Conservation (phyloP, 2,329 filamentous ascomycete genomes). For the Moelleriella libera region DNA sequence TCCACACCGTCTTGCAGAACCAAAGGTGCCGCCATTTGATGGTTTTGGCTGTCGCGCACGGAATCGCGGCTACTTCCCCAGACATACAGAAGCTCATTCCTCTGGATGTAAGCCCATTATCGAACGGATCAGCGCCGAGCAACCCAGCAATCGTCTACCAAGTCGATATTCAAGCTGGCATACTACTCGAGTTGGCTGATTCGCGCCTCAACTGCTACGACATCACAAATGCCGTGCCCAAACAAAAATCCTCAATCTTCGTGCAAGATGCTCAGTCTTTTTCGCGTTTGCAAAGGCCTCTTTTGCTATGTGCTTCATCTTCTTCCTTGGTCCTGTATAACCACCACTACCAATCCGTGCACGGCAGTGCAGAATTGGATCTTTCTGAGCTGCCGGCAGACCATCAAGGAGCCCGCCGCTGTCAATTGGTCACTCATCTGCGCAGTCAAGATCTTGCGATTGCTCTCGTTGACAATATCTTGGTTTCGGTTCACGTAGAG, state of each 20-base stretch:
- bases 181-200: conserved; percentile 43
- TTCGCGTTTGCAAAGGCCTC: conserved; percentile 50
- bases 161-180: conserved; percentile 49
- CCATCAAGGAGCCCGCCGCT: conserved; percentile 19
- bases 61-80: conserved; percentile 9
- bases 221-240: conserved; percentile 47
- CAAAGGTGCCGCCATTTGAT: conserved; percentile 16
- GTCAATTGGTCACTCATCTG: conserved; percentile 45
- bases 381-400: conserved; percentile 24
- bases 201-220: conserved; percentile 47
- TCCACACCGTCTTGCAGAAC: conserved; percentile 17
- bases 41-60: conserved; percentile 17
- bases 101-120: conserved; percentile 24
- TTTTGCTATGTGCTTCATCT: conserved; percentile 46
- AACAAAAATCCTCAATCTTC: conserved; percentile 38
- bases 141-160: conserved; percentile 25
- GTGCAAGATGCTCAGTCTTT: conserved; percentile 45
- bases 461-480: conserved; percentile 45
- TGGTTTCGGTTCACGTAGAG: conserved; percentile 58
- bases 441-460: conserved; percentile 52
- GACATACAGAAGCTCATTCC: conserved; percentile 22
- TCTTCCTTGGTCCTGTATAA: conserved; percentile 50
- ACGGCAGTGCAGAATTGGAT: conserved; percentile 32
- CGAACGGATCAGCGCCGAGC: conserved; percentile 8
- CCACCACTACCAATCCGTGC: conserved; percentile 50